Conservation (phyloP, 2,329 filamentous ascomycete genomes). For the Coniella vitis region DNA sequence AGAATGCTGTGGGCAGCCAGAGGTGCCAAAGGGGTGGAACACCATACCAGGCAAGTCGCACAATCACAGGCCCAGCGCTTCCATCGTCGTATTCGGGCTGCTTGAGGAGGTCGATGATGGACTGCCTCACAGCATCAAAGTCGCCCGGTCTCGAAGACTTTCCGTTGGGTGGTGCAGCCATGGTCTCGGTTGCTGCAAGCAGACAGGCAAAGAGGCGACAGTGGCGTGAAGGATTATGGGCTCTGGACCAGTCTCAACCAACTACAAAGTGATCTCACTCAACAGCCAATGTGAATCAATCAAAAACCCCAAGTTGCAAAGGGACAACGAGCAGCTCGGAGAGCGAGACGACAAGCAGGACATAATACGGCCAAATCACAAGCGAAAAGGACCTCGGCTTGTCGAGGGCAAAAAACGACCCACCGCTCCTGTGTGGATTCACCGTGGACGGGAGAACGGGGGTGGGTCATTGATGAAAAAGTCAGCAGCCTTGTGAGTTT, state of each 20-base stretch:
- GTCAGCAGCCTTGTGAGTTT: background rate
- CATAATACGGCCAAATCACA: conserved; percentile 7
- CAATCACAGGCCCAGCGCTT: conserved; percentile 55
- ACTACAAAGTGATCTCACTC: too few relatives aligned
- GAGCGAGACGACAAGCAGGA: conserved; percentile 8
- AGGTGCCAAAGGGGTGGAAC: too few relatives aligned
- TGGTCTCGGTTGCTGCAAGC: too few relatives aligned
- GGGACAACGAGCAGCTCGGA: background rate
- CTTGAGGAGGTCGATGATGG: conserved; percentile 45
- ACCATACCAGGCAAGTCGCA: conserved; percentile 55
- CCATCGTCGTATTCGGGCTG: conserved; percentile 61
- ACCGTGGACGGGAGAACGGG: background rate
- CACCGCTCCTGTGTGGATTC: conserved; percentile 6
- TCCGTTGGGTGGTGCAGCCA: background rate
- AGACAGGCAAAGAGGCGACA: too few relatives aligned
- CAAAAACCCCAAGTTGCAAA: conserved; percentile 1
- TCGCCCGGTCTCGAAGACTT: conserved; percentile 41
- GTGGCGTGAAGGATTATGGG: background rate
- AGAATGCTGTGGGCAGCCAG: too few relatives aligned
- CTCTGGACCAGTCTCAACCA: too few relatives aligned
- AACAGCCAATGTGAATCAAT: background rate
- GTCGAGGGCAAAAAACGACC: conserved; percentile 1
- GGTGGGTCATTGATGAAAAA: background rate
- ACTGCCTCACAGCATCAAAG: conserved; percentile 50
- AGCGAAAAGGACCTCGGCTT: conserved; percentile 8